Evolutionary conservation across 345 rosid genomes (phyloP), one percentile per base, ranked within the genome.

Genomic region (Orychophragmus violaceus): DNA sequence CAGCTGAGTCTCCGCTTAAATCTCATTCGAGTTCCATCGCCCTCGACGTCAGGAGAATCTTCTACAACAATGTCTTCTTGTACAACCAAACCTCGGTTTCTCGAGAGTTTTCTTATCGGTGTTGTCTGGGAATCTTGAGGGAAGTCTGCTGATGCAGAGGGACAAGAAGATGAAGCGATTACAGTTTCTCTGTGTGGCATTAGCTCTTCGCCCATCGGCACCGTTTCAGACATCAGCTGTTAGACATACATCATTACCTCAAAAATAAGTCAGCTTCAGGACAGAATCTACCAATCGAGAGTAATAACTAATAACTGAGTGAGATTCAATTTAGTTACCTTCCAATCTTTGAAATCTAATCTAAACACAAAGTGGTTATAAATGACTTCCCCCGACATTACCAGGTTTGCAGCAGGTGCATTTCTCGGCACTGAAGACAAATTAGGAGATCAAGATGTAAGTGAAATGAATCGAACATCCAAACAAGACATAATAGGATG

Each of bases 301-400:
- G 44, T 18, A 6, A n/a, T n/a, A n/a, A n/a, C n/a, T n/a, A n/a
- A 0, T 4, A 27, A 21, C n/a, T 23, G n/a, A 58, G 45, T 17
- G 18, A 65, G 45, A 53, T 39, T 48, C 51, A 32, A 17, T 11
- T 46, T 37, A 6, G 56, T 10, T 81, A 87, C 97, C 95, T 94
- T 81, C 99, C 99, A 90, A 66, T 94, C 97, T 78, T 74, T 82
- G 72, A 78, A 90, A 68, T 90, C 97, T 39, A 84, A 87, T 80
- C 96, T 81, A 78, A 94, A 94, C 11, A 94, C 92, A 61, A 90
- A 94, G 68, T 94, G 99, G 30, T 68, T 74, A 45, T 87, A 94
- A 45, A 71, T 24, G 5, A 79, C 97, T 60, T 84, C 80, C 36
- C 90, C 87, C 0, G 87, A 82, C 77, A 75, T 72, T 37, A 88